Percentiles rank a stretch among this genome's conserved stretches.
These are phyloP conservation scores for Solanum sitiens DNA, from an alignment of 257 asterid genomes.

Conservation along the genomic window DNA sequence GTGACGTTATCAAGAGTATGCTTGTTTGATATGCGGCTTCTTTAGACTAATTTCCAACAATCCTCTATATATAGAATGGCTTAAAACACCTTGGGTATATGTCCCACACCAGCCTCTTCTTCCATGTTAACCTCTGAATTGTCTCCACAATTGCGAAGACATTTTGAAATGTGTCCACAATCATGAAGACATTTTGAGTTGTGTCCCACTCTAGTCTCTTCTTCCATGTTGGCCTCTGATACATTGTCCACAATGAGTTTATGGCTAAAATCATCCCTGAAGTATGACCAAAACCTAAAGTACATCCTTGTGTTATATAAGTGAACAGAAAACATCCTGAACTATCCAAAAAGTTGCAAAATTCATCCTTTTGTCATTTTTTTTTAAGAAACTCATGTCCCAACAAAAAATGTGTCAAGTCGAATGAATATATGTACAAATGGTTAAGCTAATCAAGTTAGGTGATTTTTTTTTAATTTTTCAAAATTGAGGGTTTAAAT, in stretches of 20 bases:
- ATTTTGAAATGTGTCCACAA: not conserved
- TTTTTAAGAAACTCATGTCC: no score
- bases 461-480: no score
- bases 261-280: no score
- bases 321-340: no score
- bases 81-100: not conserved
- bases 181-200: not conserved
- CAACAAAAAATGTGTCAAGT: no score
- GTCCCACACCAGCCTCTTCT: not conserved
- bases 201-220: not conserved
- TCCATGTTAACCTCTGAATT: not conserved
- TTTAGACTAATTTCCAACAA: not conserved
- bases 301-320: no score
- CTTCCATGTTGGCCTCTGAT: not conserved
- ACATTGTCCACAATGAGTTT: not conserved
- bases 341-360: no score
- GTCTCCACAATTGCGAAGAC: not conserved
- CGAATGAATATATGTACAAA: no score
- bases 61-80: not conserved
- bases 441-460: no score
- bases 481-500: no score
- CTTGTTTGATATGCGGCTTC: not conserved
- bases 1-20: not conserved
- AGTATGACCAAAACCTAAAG: no score
- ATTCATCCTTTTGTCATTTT: no score